Evolutionary conservation across 2,329 filamentous ascomycete species (phyloP), one percentile per base, ranked within the genome.

Genomic region (Alternaria sp.): DNA sequence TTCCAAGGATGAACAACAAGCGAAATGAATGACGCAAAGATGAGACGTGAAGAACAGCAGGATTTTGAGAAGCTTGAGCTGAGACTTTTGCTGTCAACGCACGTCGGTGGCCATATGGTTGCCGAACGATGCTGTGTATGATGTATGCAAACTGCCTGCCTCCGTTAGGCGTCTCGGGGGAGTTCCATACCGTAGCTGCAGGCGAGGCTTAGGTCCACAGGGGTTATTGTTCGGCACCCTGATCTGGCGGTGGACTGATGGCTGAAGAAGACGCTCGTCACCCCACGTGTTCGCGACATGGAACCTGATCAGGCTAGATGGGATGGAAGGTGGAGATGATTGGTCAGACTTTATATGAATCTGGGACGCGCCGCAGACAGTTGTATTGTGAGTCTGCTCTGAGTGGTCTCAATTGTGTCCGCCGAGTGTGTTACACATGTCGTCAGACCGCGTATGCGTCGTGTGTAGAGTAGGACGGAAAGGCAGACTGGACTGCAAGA

Each of bases 251-350:
- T 68, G 64, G 64, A 51, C 46, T 45, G 55, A 44, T 49, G 47
- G 52, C 56, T 43, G 54, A 28, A 59, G 36, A 54, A 59, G 46
- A 62, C 47, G 55, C 45, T 32, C 57, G 57, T 36, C 32, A 45
- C 49, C 50, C 66, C 70, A 72, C 70, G 67, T 72, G 70, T 49
- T 72, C 70, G 70, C 70, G 64, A 56, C 30, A 72, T 71, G 61
- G 32, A 47, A 30, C 70, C 60, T 61, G 54, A 70, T 59, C 17
- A 30, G 62, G 68, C 61, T 63, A 67, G 60, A 21, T 45, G 17
- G n/a, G 19, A 54, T 25, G 56, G 12, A 12, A 12, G 30, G 50
- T 43, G 26, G 10, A 43, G 25, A 26, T 44, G 54, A 64, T 64
- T 64, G 51, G 58, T 17, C 15, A 10, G 30, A 47, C 17, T 30